Evolutionary conservation across 1,284 basidiomycete genomes (phyloP), one percentile per base, ranked within the genome.

Genomic region (Cutaneotrichosporon sp.): DNA sequence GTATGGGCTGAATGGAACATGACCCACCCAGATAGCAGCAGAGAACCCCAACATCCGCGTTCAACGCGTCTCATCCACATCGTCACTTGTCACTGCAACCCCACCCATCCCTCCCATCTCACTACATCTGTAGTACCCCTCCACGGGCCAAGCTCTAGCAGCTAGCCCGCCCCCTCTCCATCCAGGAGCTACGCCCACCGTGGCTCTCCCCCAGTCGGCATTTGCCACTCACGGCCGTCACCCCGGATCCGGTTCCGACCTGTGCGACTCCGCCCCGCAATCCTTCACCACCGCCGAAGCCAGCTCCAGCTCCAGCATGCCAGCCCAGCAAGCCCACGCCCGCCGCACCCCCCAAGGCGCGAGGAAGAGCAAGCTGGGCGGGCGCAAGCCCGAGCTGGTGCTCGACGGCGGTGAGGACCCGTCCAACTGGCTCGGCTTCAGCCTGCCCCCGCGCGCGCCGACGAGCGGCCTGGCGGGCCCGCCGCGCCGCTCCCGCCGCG

Each of bases 371-470:
- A 60, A 57, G 50, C 52, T 58, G 20, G 38, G 50, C 6, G 58
- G 54, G 20, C 53, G 63, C 49, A 73, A 73, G 58, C 73, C 72
- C 22, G 53, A 55, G 16, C 66, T 73, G n/a, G 68, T 67, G 16
- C 63, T 71, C 64, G 62, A 59, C 55, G 57, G 52, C n/a, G 38
- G 29, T 5, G 56, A 65, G 59, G 72, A 77, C 60, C 75, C 76
- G 10, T 67, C 72, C 6, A 67, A 72, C 65, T 78, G 76, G 69
- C 87, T 93, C 74, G 91, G 90, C 78, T 93, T 93, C 79, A 87
- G 88, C 7, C 82, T 92, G 50, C 91, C 91, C 65, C 89, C 90
- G 22, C 60, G 54, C 86, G 89, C 80, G 76, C 27, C 29, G 9
- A 84, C 59, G 83, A 85, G 47, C 82, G 85, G 27, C 79, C 10